These are phyloP conservation scores for Trametes sanguinea DNA, from an alignment of 768 basidiomycete species.

Conservation along the genomic window DNA sequence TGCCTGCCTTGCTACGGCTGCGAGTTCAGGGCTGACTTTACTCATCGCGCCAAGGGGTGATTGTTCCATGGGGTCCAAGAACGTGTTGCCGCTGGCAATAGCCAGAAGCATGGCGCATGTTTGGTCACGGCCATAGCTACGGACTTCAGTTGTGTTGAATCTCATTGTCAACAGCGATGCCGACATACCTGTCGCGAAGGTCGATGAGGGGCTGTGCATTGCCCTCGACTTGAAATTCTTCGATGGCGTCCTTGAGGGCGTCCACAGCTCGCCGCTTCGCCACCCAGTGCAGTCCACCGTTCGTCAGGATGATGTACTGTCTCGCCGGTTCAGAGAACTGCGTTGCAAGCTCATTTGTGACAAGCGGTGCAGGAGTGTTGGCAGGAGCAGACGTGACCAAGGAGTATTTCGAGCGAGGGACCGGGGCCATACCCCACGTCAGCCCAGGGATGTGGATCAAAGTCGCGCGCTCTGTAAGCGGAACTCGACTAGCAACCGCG, in stretches of 20 bases:
- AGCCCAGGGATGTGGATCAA: constrained; percentile 78
- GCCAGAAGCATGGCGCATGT: constrained; percentile 91
- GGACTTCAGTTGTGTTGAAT: background rate
- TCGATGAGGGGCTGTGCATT: constrained; percentile 78
- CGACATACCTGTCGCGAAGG: constrained; percentile 72
- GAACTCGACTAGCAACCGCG: constrained; percentile 50
- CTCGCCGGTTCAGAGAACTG: constrained; percentile 75
- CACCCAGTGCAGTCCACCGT: constrained; percentile 81
- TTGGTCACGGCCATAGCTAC: constrained; percentile 88
- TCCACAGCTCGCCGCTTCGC: constrained; percentile 84
- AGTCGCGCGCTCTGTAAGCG: constrained; percentile 76
- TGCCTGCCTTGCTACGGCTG: constrained; percentile 75
- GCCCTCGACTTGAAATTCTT: constrained; percentile 76
- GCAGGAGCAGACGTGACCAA: constrained; percentile 35
- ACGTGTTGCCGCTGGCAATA: constrained; percentile 83
- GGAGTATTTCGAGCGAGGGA: constrained; percentile 37
- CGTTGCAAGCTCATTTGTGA: constrained; percentile 78
- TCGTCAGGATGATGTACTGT: constrained; percentile 88
- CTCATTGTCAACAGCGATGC: background rate
- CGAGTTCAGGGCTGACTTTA: constrained; percentile 60
- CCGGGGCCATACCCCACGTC: constrained; percentile 80
- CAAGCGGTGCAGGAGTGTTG: constrained; percentile 48
- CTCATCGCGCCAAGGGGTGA: constrained; percentile 47
- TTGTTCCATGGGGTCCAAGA: constrained; percentile 61
- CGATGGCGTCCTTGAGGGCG: constrained; percentile 78